Conservation (phyloP, 306 rosid genomes). For the peach (Prunus persica) region Prunus_persica_NCBIv2 NC_034009.1:42217001-42217500, state of each 20-base stretch:
- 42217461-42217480: conserved; percentile 90
- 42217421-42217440: conserved; percentile 86
- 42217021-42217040: conserved; percentile 48
- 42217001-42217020: conserved; percentile 62
- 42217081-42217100: conserved; percentile 71
- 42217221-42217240: background rate
- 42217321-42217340: conserved; percentile 94
- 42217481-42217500: conserved; percentile 95
- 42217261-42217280: conserved; percentile 12
- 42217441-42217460: conserved; percentile 89
- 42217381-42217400: conserved; percentile 95
- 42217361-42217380: conserved; percentile 99
- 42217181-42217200: background rate
- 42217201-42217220: background rate
- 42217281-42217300: conserved; percentile 95
- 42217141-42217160: conserved; percentile 91
- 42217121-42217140: conserved; percentile 89
- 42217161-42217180: conserved; percentile 53
- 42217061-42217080: conserved; percentile 89
- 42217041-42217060: conserved; percentile 70
- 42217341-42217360: conserved; percentile 94
- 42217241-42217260: background rate
- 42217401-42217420: conserved; percentile 99
- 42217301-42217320: conserved; percentile 98
- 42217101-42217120: conserved; percentile 82